phyloP scores from a whole-genome alignment of 2,329 filamentous ascomycete species.

The Ophiostoma quercus region DNA sequence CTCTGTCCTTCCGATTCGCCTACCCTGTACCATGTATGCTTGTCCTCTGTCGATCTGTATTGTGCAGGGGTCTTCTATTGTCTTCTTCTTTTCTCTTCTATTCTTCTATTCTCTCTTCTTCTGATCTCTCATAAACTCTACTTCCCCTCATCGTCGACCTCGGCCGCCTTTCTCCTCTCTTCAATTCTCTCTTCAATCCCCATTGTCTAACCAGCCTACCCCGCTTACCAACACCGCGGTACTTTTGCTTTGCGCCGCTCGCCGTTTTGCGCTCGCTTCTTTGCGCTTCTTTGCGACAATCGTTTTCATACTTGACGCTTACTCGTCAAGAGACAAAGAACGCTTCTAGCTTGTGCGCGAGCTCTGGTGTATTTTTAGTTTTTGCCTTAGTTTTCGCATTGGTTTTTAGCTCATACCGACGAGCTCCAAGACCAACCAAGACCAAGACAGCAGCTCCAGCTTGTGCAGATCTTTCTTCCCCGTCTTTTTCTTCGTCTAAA shows the following conservation, averaged over 20 bases:
- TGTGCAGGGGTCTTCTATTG: neutral
- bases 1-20: neutral
- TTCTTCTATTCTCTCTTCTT: neutral
- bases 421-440: too few species aligned
- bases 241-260: constrained; percentile 2
- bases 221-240: neutral
- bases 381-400: too few species aligned
- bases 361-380: too few species aligned
- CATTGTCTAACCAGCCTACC: neutral
- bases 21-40: neutral
- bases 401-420: too few species aligned
- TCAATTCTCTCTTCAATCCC: neutral
- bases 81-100: neutral
- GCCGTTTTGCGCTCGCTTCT: neutral
- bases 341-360: neutral
- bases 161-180: neutral
- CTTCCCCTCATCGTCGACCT: neutral
- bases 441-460: neutral
- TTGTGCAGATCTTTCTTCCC: neutral
- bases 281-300: too few species aligned
- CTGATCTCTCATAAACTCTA: too few species aligned
- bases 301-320: too few species aligned
- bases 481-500: neutral
- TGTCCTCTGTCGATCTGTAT: neutral
- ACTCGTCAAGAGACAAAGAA: too few species aligned